Evolutionary conservation across 2,329 filamentous ascomycete species (phyloP), one percentile per base, ranked within the genome.

Genomic region (Drechslerella dactyloides): DNA sequence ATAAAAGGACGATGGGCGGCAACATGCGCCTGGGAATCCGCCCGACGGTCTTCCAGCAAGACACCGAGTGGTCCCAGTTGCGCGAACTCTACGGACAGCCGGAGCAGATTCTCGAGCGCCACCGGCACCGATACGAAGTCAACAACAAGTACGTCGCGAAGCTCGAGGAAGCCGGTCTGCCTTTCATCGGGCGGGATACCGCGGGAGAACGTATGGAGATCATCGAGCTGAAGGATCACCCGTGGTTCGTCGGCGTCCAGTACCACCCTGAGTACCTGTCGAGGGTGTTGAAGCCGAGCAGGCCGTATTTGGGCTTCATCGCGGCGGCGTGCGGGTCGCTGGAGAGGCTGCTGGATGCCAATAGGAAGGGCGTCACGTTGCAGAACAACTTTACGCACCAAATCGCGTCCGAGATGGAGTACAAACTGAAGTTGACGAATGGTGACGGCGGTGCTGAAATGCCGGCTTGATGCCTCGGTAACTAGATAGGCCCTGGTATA

Each of bases 101-200:
- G 0, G 79, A 82, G 0, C 79, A 81, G 17, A 84, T 89, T 48
- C 80, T 84, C 68, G 92, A 96, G 82, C 86, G 92, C 56, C 92
- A 96, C 80, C 87, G 92, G 70, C 92, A 96, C 80, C 86, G 91
- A 40, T 96, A 96, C 79, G 92, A 96, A 81, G 90, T 96, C 74
- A 96, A 96, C 81, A 91, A 92, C 0, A 85, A 86, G 10, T 88
- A 89, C 77, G 86, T 96, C 58, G 86, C 89, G 2, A 81, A 81
- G 33, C 83, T 96, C 2, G 84, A 90, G 74, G 81, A 85, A 51
- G 86, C 84, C 3, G 92, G 91, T 0, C 82, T 96, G 33, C 82
- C 84, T 46, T 93, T 96, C 77, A 84, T 93, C 68, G 90, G 89
- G 74, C 92, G 91, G 79, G 91, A 96, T 77, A 87, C 90, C 66